Conservation (phyloP, 805 yeast species). For the Ogataea philodendri region DNA sequence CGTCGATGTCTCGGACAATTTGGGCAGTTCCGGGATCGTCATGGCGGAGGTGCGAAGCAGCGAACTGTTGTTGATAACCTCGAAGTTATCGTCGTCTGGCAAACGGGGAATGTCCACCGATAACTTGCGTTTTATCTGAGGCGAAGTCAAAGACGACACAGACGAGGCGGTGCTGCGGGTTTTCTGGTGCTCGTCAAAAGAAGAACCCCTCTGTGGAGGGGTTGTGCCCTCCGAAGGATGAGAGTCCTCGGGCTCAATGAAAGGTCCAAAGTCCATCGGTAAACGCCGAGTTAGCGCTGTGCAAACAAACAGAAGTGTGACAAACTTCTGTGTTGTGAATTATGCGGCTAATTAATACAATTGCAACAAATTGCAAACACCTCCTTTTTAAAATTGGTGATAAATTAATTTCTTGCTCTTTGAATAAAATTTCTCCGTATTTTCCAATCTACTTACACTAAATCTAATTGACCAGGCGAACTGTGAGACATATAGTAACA, state of each 20-base stretch:
- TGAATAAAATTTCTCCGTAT: too few relatives aligned
- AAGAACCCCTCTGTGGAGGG: constrained; percentile 3
- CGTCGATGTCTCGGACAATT: constrained; percentile 2
- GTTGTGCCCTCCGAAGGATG: not conserved
- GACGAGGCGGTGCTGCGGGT: constrained; percentile 3
- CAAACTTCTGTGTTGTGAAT: too few relatives aligned
- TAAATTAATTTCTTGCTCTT: too few relatives aligned
- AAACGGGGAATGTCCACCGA: constrained; percentile 26
- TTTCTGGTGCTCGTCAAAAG: constrained; percentile 1
- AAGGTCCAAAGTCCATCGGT: constrained; percentile 12
- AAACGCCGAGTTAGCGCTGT: too few relatives aligned
- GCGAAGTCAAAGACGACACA: constrained; percentile 6
- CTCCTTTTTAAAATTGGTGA: too few relatives aligned
- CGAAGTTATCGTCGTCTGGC: constrained; percentile 28
- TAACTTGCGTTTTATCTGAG: constrained; percentile 14
- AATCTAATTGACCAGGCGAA: constrained; percentile 5
- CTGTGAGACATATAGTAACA: constrained; percentile 8
- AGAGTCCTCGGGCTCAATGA: constrained; percentile 4
- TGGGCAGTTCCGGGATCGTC: constrained; percentile 18
- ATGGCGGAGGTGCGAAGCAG: constrained; percentile 19
- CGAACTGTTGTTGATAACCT: constrained; percentile 22
- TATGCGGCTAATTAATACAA: too few relatives aligned
- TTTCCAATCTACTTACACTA: constrained; percentile 2
- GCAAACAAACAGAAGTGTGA: too few relatives aligned
- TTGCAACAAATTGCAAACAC: too few relatives aligned